Conservation (phyloP, 129 eudicot genomes). For the Tagetes patula region DNA sequence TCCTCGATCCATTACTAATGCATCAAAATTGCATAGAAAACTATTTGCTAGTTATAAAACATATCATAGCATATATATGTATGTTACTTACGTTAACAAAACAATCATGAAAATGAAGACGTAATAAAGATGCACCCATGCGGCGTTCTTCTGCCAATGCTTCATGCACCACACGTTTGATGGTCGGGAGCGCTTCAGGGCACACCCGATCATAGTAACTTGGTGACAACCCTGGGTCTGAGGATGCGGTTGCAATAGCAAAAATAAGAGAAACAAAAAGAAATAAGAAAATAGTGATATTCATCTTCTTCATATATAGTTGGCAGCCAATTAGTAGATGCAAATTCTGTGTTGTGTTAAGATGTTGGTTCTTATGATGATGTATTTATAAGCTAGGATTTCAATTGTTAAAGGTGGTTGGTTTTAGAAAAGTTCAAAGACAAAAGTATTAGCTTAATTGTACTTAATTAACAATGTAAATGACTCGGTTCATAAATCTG, state of each 20-base stretch:
- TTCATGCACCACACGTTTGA: slow-evolving; percentile 43
- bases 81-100: slow-evolving; percentile 42
- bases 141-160: slow-evolving; percentile 48
- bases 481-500: slow-evolving; percentile 16
- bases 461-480: not conserved
- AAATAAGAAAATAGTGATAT: not conserved
- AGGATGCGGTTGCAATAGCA: not conserved
- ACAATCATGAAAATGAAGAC: slow-evolving; percentile 60
- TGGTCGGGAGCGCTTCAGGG: slow-evolving; percentile 47
- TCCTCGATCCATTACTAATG: too few species aligned
- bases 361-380: too few species aligned
- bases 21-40: too few species aligned
- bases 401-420: not conserved
- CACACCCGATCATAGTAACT: slow-evolving; percentile 38
- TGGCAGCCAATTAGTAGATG: too few species aligned
- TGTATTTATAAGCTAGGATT: not conserved
- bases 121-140: slow-evolving; percentile 57
- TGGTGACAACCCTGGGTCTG: slow-evolving; percentile 22
- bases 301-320: slow-evolving; percentile 6
- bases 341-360: too few species aligned
- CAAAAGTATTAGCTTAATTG: not conserved
- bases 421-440: slow-evolving; percentile 17
- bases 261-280: slow-evolving; percentile 16
- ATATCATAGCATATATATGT: not conserved
- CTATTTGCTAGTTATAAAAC: too few species aligned